Percentiles rank a stretch among this genome's conserved stretches.
These are phyloP conservation scores for Penicillium antarcticum DNA, from an alignment of 495 filamentous ascomycete species.

Conservation along the genomic window DNA sequence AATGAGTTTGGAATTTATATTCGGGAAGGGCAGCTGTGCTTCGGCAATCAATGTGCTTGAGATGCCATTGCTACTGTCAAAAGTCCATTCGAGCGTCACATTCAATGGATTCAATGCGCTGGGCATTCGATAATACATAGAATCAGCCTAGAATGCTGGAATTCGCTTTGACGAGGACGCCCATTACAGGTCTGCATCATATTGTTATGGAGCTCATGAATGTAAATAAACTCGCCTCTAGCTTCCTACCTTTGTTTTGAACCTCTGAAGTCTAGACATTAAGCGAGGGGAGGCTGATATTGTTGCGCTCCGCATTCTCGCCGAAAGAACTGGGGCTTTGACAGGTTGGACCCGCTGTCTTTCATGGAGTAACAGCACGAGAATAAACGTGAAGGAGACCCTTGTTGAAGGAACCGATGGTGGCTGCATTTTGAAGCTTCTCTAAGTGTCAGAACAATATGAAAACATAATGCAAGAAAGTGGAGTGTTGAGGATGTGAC, in stretches of 20 bases:
- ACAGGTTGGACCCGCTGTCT: not conserved
- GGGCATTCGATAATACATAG: not conserved
- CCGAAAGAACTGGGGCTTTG: not conserved
- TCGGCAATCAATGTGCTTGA: not conserved
- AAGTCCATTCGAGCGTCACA: slow-evolving; percentile 4
- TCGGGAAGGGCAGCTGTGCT: not conserved
- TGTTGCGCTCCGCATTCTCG: not conserved
- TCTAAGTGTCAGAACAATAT: slow-evolving; percentile 1
- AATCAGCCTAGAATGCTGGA: not conserved
- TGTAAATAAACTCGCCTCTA: not conserved
- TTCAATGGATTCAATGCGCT: slow-evolving; percentile 1
- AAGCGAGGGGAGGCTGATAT: not conserved
- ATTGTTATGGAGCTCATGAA: slow-evolving; percentile 1
- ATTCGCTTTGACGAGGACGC: not conserved
- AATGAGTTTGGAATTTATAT: slow-evolving; percentile 7
- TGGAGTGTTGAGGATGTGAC: not conserved
- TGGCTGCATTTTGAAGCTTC: not conserved
- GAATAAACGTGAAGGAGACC: too few species aligned
- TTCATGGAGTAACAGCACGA: not conserved
- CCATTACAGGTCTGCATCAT: not conserved
- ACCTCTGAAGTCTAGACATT: not conserved
- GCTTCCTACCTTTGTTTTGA: not conserved
- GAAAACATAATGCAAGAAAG: not conserved
- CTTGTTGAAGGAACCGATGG: not conserved
- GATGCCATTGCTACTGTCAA: not conserved